Evolutionary conservation across 208 protist genomes (phyloP).

Genomic region (Leishmania lainsoni): DNA sequence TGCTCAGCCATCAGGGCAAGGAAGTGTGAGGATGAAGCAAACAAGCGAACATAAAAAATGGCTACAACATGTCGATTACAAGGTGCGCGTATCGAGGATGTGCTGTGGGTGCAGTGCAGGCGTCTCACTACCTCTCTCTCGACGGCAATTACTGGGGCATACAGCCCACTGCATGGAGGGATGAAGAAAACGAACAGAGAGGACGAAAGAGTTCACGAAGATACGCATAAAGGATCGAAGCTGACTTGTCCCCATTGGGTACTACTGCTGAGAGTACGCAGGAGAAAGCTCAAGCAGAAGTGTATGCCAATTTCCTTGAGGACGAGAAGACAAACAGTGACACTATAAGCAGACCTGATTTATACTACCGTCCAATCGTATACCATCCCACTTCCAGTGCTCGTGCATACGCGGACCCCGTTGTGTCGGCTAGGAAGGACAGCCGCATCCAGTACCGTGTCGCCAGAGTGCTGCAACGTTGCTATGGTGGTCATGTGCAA

Average conservation of each 20-base stretch:
- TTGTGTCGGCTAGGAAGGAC: constrained; percentile 16
- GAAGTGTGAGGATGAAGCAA: not conserved
- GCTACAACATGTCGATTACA: not conserved
- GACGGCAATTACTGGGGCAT: not conserved
- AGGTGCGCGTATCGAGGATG: not conserved
- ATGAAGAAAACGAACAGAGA: not conserved
- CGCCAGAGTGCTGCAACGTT: constrained; percentile 39
- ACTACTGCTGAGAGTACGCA: not conserved
- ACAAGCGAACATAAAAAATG: not conserved
- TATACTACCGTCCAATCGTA: constrained; percentile 39
- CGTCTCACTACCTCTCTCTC: not conserved
- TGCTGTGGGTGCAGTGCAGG: not conserved
- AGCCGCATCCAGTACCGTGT: constrained; percentile 41
- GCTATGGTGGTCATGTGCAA: constrained; percentile 23
- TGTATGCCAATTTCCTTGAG: not conserved
- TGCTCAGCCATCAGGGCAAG: not conserved
- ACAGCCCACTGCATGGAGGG: not conserved
- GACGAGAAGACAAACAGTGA: not conserved
- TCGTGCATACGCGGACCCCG: constrained; percentile 32
- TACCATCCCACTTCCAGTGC: constrained; percentile 40
- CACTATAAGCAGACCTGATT: not conserved
- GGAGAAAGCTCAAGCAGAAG: not conserved
- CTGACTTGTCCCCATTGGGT: not conserved
- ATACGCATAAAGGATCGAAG: not conserved
- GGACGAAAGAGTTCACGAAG: not conserved